These are phyloP conservation scores for Chlorokybus atmophyticus DNA, from an alignment of 139 green algal genomes.

Conservation along the genomic window DNA sequence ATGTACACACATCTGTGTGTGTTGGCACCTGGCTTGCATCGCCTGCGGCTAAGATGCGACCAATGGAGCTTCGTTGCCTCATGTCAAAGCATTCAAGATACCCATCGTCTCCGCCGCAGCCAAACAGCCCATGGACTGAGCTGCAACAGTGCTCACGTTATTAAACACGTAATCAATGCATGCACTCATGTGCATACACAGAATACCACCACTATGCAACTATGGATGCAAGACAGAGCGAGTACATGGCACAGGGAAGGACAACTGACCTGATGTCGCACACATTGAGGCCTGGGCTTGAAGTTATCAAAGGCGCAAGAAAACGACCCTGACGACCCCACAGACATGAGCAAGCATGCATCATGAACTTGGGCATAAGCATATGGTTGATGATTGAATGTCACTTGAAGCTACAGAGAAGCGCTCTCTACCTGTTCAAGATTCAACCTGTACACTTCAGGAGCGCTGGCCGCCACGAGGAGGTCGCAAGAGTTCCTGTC, in stretches of 20 bases:
- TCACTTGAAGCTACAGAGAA: too few species aligned
- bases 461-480: slow-evolving; percentile 53
- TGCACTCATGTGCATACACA: too few species aligned
- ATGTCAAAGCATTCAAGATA: slow-evolving; percentile 86
- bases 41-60: slow-evolving; percentile 35
- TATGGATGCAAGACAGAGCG: too few species aligned
- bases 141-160: too few species aligned
- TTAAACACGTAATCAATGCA: too few species aligned
- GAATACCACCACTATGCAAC: too few species aligned
- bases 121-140: slow-evolving; percentile 62
- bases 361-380: too few species aligned
- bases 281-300: background rate
- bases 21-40: background rate
- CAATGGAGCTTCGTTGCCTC: slow-evolving; percentile 37
- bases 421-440: slow-evolving; percentile 60
- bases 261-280: background rate
- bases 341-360: too few species aligned
- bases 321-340: slow-evolving; percentile 58
- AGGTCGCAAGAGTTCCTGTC: slow-evolving; percentile 57
- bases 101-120: slow-evolving; percentile 60
- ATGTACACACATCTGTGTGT: background rate
- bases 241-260: too few species aligned
- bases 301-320: slow-evolving; percentile 51
- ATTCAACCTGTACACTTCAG: slow-evolving; percentile 73
- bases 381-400: too few species aligned